Percentiles rank a stretch among this genome's conserved stretches.
phyloP scores from a whole-genome alignment of 305 asterid species.

The Fraxinus floribunda region DNA sequence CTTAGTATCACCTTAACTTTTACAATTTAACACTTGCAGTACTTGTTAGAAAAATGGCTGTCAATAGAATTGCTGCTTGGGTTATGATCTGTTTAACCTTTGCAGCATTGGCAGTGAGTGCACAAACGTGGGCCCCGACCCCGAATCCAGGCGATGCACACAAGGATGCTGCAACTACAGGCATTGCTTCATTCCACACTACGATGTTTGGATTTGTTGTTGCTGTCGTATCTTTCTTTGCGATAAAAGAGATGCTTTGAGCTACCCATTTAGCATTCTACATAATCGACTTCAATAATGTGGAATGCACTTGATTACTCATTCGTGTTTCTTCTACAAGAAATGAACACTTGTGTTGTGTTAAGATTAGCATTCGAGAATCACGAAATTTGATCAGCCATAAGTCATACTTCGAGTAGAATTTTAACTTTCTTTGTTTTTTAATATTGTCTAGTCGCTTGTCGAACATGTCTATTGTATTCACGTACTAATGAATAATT shows the following conservation, averaged over 20 bases:
- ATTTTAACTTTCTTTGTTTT: not conserved
- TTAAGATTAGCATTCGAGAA: not conserved
- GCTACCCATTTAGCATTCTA: not conserved
- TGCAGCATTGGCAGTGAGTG: slow-evolving; percentile 22
- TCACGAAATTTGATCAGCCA: not conserved
- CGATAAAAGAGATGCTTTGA: slow-evolving; percentile 26
- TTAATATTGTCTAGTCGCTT: not conserved
- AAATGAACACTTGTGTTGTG: not conserved
- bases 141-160: not conserved
- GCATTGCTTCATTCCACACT: slow-evolving; percentile 26
- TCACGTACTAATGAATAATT: not conserved
- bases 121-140: slow-evolving; percentile 22
- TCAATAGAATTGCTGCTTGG: slow-evolving; percentile 19
- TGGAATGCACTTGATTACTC: not conserved
- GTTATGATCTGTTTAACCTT: slow-evolving; percentile 11
- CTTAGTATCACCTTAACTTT: not conserved
- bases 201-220: slow-evolving; percentile 24
- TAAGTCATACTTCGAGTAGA: too few relatives aligned
- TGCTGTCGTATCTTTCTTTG: slow-evolving; percentile 26
- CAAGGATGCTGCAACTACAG: slow-evolving; percentile 15
- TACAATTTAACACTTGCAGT: not conserved
- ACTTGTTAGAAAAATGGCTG: slow-evolving; percentile 21
- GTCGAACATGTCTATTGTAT: not conserved
- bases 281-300: not conserved
- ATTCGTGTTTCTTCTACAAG: not conserved